Percentiles rank a stretch among this genome's conserved stretches.
Conservation (phyloP, 306 rosid genomes). For the Dryas drummondii region DNA sequence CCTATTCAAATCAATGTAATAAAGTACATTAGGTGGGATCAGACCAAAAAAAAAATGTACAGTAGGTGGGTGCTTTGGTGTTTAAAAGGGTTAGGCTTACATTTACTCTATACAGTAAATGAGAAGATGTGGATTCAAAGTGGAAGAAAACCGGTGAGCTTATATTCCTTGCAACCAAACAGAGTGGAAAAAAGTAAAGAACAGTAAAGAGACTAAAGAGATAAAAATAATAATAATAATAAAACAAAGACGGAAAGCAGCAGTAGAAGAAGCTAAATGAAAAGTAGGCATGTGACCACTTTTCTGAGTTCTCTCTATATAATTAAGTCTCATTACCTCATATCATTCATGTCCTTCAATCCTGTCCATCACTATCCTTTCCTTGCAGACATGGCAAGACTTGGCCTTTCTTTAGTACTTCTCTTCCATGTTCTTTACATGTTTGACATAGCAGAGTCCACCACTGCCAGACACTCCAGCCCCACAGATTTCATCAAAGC, state of each 20-base stretch:
- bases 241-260: background rate
- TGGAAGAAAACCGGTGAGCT: background rate
- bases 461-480: conserved; percentile 24
- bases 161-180: background rate
- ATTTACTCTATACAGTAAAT: background rate
- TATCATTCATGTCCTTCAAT: background rate
- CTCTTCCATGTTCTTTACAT: conserved; percentile 32
- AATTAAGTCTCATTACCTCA: background rate
- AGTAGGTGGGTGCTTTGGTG: background rate
- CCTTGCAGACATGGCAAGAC: conserved; percentile 41
- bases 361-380: background rate
- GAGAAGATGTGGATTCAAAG: background rate
- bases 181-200: background rate
- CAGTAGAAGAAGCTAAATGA: background rate
- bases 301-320: conserved; percentile 19
- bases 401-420: conserved; percentile 26
- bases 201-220: background rate
- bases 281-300: conserved; percentile 13
- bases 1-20: conserved; percentile 1
- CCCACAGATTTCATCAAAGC: conserved; percentile 51
- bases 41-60: background rate
- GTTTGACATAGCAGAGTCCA: conserved; percentile 16
- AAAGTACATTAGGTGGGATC: background rate
- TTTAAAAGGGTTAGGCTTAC: conserved; percentile 6
- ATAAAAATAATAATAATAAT: background rate